These are phyloP conservation scores for Tetrahymena borealis DNA, from an alignment of 73 alveolate species.

Conservation along the genomic window DNA sequence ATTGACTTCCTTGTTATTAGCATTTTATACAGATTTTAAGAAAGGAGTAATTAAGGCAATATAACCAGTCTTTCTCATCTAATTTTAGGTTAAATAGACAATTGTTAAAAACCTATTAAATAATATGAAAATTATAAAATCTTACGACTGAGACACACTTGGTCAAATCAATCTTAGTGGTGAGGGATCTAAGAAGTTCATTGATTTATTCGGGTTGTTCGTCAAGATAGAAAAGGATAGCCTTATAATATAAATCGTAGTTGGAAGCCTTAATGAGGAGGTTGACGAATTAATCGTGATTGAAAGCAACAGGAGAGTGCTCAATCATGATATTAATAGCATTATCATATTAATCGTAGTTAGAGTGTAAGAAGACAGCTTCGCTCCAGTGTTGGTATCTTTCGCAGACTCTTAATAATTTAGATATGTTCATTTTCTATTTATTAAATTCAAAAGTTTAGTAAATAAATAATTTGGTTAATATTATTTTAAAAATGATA, in stretches of 20 bases:
- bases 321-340: slow-evolving; percentile 96
- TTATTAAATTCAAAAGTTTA: not conserved
- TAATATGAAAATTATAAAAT: not conserved
- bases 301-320: slow-evolving; percentile 96
- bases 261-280: slow-evolving; percentile 85
- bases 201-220: slow-evolving; percentile 96
- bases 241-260: slow-evolving; percentile 86
- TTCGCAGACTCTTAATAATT: slow-evolving; percentile 93
- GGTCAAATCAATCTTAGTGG: slow-evolving; percentile 87
- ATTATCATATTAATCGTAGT: slow-evolving; percentile 92
- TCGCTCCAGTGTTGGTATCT: slow-evolving; percentile 94
- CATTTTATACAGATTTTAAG: slow-evolving; percentile 86
- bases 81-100: not conserved
- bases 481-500: too few relatives aligned
- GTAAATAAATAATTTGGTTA: not conserved
- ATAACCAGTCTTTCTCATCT: slow-evolving; percentile 85
- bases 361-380: slow-evolving; percentile 92
- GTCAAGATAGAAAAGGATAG: slow-evolving; percentile 92
- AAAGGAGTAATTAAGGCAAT: slow-evolving; percentile 86
- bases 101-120: not conserved
- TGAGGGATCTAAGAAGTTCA: slow-evolving; percentile 82
- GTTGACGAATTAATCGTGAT: slow-evolving; percentile 87
- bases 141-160: slow-evolving; percentile 80
- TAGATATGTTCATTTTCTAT: slow-evolving; percentile 86
- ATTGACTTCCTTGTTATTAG: slow-evolving; percentile 88